Base-by-base conservation (phyloP, 352 stramenopile species). In the Phytophthora sansomeana region DNA sequence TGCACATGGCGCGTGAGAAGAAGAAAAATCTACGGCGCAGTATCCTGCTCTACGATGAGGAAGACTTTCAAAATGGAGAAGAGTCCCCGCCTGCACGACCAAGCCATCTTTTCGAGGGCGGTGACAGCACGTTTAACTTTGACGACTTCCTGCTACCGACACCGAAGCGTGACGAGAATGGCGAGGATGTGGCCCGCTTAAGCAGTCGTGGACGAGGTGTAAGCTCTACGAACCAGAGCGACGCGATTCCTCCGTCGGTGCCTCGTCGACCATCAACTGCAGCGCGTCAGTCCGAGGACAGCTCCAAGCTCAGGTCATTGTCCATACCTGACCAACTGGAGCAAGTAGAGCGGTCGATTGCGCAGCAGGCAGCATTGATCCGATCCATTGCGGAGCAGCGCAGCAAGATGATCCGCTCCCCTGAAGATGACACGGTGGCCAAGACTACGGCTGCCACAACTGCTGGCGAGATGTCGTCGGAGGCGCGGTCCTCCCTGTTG, bases 1-100 rank as follows among this genome's bases (percentile, higher is more conserved):
- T 84, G 24, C 83, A 92, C 74, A 79, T 92, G 69, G 74, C 70
- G 29, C 73, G 77, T 24, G 83, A 92, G 65, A 88, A 87, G 56
- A 77, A 81, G 55, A 89, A 89, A 42, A 83, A 83, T 24, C 41
- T 61, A 49, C 67, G 67, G 9, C 67, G 61, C 16, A 80, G 65
- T 21, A 80, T 88, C 47, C 64, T 68, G 53, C 58, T 88, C 17
- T 83, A 80, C 36, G 80, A 86, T 44, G 75, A 79, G 62, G 67
- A 80, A 5, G 66, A 77, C 21, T 24, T 75, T 13, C 67, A 73
- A 13, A 72, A 69, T 32, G 68, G 63, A 33, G 71, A 63, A 17
- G 67, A 76, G 24, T 78, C 75, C 10, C 72, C 75, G 1, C 54
- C 58, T 0, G 63, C 75, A 16, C 26, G 65, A 17, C 60, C 64